Percentiles rank a stretch among this genome's conserved stretches.
phyloP scores from a whole-genome alignment of 2,329 filamentous ascomycete genomes.

The Stagonosporopsis vannaccii region DNA sequence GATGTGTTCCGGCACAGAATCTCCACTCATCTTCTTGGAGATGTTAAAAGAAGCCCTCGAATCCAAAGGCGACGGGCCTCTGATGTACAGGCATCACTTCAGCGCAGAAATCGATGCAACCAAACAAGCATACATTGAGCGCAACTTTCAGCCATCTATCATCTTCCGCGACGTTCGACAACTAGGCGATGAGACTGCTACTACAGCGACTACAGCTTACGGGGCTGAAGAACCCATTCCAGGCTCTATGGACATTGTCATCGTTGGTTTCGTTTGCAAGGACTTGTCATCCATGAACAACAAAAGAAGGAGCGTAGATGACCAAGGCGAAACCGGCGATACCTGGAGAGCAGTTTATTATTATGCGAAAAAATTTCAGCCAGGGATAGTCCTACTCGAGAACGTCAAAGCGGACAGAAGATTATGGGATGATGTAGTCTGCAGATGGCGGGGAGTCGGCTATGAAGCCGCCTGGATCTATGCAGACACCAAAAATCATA shows the following conservation, averaged over 20 bases:
- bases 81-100: conserved; percentile 51
- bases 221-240: conserved; percentile 67
- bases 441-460: conserved; percentile 56
- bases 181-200: conserved; percentile 56
- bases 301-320: conserved; percentile 58
- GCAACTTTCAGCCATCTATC: conserved; percentile 53
- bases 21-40: conserved; percentile 71
- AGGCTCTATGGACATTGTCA: conserved; percentile 66
- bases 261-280: conserved; percentile 78
- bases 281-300: conserved; percentile 75
- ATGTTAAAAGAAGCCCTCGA: conserved; percentile 54
- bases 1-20: conserved; percentile 81
- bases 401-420: conserved; percentile 65
- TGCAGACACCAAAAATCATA: conserved; percentile 74
- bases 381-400: conserved; percentile 73
- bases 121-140: conserved; percentile 58
- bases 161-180: conserved; percentile 57
- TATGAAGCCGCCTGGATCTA: conserved; percentile 62
- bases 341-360: conserved; percentile 69
- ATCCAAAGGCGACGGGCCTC: conserved; percentile 8
- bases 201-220: conserved; percentile 68
- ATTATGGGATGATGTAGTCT: conserved; percentile 64
- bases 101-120: conserved; percentile 56
- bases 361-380: conserved; percentile 64
- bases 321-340: conserved; percentile 68